A percentile compares a stretch with the other conserved stretches of the same genome.
Conservation (phyloP, 768 basidiomycete species). For the Cystobasidium tubakii region DNA sequence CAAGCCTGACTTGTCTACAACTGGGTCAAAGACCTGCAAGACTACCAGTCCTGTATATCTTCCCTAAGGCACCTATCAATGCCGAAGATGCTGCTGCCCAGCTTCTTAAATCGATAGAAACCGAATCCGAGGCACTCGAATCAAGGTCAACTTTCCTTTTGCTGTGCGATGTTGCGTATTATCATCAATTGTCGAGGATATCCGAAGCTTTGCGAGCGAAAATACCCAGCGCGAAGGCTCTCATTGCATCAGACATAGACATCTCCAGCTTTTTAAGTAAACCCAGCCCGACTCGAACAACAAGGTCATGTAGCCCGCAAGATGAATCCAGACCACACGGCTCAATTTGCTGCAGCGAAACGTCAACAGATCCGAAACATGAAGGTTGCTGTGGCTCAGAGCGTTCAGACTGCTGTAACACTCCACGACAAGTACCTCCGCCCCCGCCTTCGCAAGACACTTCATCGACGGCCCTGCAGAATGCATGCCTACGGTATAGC, state of each 20-base stretch:
- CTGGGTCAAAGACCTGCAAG: slow-evolving; percentile 63
- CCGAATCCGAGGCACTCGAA: slow-evolving; percentile 8
- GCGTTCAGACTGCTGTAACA: neutral
- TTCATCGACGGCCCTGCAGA: neutral
- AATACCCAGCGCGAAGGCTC: neutral
- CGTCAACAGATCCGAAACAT: neutral
- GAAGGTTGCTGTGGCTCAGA: neutral
- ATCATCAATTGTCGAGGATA: slow-evolving; percentile 13
- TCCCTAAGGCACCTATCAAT: slow-evolving; percentile 68
- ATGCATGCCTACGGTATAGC: slow-evolving; percentile 15
- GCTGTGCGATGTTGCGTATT: slow-evolving; percentile 70
- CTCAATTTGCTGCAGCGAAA: neutral
- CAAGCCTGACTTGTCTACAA: neutral
- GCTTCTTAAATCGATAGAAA: slow-evolving; percentile 40
- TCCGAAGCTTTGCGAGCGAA: neutral
- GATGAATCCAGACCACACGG: neutral
- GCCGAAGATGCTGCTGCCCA: slow-evolving; percentile 47
- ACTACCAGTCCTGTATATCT: slow-evolving; percentile 82
- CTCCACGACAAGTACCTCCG: neutral
- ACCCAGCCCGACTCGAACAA: neutral
- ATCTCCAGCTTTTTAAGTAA: neutral
- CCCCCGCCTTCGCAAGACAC: neutral
- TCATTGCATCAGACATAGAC: neutral
- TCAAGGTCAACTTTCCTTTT: slow-evolving; percentile 55
- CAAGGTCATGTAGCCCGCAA: neutral